Percentiles rank a stretch among this genome's conserved stretches.
phyloP scores from a whole-genome alignment of 441 rosid species.

The Iberis amara region DNA sequence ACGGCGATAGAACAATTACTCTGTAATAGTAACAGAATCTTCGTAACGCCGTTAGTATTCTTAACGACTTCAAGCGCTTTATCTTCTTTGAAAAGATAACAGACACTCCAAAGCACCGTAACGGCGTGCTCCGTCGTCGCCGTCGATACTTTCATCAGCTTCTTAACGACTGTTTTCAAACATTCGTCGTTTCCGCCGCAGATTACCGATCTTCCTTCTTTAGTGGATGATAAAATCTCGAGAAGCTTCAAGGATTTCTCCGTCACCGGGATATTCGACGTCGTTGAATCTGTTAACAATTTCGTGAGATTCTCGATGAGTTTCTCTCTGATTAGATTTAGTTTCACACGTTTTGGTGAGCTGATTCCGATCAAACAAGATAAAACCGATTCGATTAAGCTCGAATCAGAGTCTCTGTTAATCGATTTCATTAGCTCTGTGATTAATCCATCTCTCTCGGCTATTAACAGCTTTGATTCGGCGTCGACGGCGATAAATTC shows the following conservation, averaged over 20 bases:
- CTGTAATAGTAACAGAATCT: conserved; percentile 74
- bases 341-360: conserved; percentile 46
- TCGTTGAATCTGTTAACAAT: conserved; percentile 34
- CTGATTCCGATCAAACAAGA: conserved; percentile 45
- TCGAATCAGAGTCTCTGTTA: conserved; percentile 32
- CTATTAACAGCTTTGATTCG: conserved; percentile 47
- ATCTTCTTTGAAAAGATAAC: conserved; percentile 59
- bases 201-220: conserved; percentile 56
- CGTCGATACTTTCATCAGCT: conserved; percentile 58
- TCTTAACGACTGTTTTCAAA: conserved; percentile 51
- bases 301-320: conserved; percentile 33
- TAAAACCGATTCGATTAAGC: conserved; percentile 42
- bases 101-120: conserved; percentile 66
- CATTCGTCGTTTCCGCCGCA: conserved; percentile 37
- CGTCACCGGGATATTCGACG: conserved; percentile 32
- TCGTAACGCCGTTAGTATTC: conserved; percentile 58
- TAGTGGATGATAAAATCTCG: conserved; percentile 47
- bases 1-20: conserved; percentile 75
- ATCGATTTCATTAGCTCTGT: conserved; percentile 36
- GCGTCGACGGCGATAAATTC: conserved; percentile 50
- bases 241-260: conserved; percentile 72
- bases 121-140: conserved; percentile 75
- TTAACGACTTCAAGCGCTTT: conserved; percentile 56
- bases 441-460: conserved; percentile 49
- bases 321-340: conserved; percentile 34